Conservation (phyloP, 306 rosid species). For the Psophocarpus tetragonolobus region DNA sequence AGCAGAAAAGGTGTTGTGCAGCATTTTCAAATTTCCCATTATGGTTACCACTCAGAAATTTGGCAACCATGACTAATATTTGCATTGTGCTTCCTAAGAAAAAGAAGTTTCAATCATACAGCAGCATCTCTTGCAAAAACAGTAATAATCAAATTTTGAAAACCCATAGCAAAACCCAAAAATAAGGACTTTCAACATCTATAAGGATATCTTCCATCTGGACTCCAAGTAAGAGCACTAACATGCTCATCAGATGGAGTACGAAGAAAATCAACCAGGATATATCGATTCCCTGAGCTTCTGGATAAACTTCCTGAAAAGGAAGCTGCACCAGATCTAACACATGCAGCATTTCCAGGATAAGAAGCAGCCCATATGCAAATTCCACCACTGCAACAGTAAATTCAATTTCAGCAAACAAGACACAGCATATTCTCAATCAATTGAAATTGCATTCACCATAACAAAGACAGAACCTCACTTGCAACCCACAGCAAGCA, state of each 20-base stretch:
- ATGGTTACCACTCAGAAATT: not conserved
- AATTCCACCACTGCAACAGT: constrained; percentile 65
- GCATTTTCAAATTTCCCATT: not conserved
- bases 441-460: constrained; percentile 5
- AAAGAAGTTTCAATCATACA: not conserved
- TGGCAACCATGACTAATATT: not conserved
- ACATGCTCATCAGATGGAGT: constrained; percentile 72
- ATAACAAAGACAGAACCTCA: constrained; percentile 49
- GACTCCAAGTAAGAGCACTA: constrained; percentile 91
- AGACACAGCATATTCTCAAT: not conserved
- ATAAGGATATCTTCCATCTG: constrained; percentile 95
- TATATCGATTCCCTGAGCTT: constrained; percentile 83
- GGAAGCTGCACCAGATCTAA: constrained; percentile 76
- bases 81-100: not conserved
- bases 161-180: constrained; percentile 22
- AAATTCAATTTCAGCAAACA: constrained; percentile 25
- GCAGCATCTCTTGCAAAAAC: constrained; percentile 14
- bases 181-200: not conserved
- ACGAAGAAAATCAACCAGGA: constrained; percentile 79
- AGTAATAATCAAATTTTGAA: not conserved
- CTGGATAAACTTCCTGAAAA: constrained; percentile 76
- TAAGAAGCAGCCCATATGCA: constrained; percentile 95
- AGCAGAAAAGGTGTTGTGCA: not conserved
- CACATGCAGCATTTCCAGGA: constrained; percentile 82
- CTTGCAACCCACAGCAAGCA: constrained; percentile 87